Evolutionary conservation across 768 basidiomycete species (phyloP), one percentile per base, ranked within the genome.

Genomic region (Mycena floridula): DNA sequence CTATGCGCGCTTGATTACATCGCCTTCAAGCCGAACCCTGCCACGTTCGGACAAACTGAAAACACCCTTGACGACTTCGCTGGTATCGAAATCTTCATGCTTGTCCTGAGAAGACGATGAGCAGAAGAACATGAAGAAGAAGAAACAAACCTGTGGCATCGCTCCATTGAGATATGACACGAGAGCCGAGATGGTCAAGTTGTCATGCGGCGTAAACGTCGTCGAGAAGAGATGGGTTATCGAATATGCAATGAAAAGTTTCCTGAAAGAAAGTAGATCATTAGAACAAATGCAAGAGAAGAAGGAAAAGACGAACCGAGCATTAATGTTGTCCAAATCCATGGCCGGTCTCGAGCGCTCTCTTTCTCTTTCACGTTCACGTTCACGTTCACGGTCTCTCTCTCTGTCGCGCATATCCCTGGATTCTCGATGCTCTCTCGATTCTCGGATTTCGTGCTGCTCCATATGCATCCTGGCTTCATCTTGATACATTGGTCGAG

Each of bases 41-140:
- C 76, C 75, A 30, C 28, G 15, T 35, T 18, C 18, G 18, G 32
- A 13, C 32, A 35, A 35, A 13, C 18, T 18, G 15, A 35, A 35
- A 35, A 35, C 32, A 13, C 32, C 32, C 39, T 69, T 68, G 5
- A 72, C 72, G 15, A 89, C 83, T 62, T 89, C 86, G 2, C 72
- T 70, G 11, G 83, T 85, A 59, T 89, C 85, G 49, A 85, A 89
- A 50, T 89, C 85, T 64, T 88, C 85, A 56, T 86, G 79, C 61
- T 88, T 88, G 57, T 87, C 85, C 22, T 67, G 69, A n/a, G n/a
- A n/a, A n/a, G n/a, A n/a, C n/a, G n/a, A n/a, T n/a, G n/a, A n/a
- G n/a, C n/a, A n/a, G n/a, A n/a, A n/a, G n/a, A n/a, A n/a, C n/a
- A n/a, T n/a, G n/a, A n/a, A n/a, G n/a, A n/a, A n/a, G n/a, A n/a